phyloP scores from a whole-genome alignment of 148 eudicot genomes.

The Polygonum aviculare region DNA sequence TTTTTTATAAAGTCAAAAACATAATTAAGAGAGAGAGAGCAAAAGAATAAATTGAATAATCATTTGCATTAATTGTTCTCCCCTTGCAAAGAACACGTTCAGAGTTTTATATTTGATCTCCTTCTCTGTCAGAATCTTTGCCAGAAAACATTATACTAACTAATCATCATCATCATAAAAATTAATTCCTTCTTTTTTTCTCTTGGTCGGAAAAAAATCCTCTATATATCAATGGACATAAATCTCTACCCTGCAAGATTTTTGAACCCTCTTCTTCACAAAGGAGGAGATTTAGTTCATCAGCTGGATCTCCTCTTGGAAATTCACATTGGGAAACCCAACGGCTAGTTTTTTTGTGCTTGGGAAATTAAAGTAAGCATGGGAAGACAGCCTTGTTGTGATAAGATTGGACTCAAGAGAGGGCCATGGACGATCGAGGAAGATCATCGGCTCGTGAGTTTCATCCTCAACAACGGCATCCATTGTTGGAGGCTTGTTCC shows the following conservation, averaged over 20 bases:
- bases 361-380: conserved; percentile 14
- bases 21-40: not conserved
- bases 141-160: conserved; percentile 2
- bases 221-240: conserved; percentile 4
- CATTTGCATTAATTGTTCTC: not conserved
- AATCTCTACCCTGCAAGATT: not conserved
- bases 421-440: conserved; percentile 87
- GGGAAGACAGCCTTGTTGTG: conserved; percentile 88
- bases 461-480: conserved; percentile 57
- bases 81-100: conserved; percentile 9
- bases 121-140: conserved; percentile 7
- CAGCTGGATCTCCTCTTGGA: not conserved
- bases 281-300: not conserved
- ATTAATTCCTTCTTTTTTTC: not conserved
- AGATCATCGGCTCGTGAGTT: conserved; percentile 61
- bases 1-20: not conserved
- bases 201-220: too few relatives aligned
- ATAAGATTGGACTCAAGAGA: conserved; percentile 58
- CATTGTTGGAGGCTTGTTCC: conserved; percentile 71
- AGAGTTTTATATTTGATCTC: not conserved
- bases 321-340: not conserved
- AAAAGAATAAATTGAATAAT: not conserved
- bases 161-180: not conserved
- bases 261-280: not conserved
- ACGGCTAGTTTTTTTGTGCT: not conserved